Percentiles rank a stretch among this genome's conserved stretches.
Conservation (phyloP, 2,329 filamentous ascomycete species). For the Ceratocystis smalleyi region DNA sequence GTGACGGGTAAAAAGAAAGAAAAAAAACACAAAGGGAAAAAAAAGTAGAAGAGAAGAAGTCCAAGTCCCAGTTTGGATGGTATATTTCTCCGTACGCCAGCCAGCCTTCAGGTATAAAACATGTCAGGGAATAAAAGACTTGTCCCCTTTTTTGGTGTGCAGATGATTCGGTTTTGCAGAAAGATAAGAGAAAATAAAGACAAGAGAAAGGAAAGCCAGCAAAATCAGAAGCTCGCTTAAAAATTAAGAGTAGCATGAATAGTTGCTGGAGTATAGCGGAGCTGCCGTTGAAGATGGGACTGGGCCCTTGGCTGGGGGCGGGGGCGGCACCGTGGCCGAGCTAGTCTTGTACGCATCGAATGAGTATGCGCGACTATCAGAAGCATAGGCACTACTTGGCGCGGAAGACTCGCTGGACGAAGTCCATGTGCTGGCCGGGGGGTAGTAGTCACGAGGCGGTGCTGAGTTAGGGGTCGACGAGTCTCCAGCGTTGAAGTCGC, state of each 20-base stretch:
- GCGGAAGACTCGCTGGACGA: conserved; percentile 11
- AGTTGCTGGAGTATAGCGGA: conserved; percentile 33
- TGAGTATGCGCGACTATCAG: conserved; percentile 29
- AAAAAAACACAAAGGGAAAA: conserved; percentile 10
- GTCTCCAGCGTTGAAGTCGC: conserved; percentile 20
- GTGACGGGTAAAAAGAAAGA: conserved; percentile 4
- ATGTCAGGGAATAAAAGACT: conserved; percentile 9
- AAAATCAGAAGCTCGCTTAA: not conserved
- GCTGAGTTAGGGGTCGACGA: conserved; percentile 21
- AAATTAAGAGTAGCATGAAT: conserved; percentile 40
- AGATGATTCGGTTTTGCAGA: not conserved
- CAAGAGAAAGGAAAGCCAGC: not conserved
- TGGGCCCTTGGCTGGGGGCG: conserved; percentile 24
- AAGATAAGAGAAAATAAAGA: conserved; percentile 11
- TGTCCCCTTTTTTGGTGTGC: conserved; percentile 3
- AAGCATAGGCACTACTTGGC: conserved; percentile 10
- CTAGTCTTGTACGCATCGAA: conserved; percentile 35
- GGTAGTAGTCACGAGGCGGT: conserved; percentile 37
- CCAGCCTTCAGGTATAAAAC: conserved; percentile 7
- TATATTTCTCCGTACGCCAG: conserved; percentile 7
- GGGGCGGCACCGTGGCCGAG: conserved; percentile 23
- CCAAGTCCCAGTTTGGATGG: conserved; percentile 3
- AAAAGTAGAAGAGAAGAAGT: conserved; percentile 17
- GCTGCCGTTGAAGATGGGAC: conserved; percentile 10
- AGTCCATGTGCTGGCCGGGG: conserved; percentile 36